Conservation (phyloP, 257 asterid species). For the Ajuga chamaepitys region DNA sequence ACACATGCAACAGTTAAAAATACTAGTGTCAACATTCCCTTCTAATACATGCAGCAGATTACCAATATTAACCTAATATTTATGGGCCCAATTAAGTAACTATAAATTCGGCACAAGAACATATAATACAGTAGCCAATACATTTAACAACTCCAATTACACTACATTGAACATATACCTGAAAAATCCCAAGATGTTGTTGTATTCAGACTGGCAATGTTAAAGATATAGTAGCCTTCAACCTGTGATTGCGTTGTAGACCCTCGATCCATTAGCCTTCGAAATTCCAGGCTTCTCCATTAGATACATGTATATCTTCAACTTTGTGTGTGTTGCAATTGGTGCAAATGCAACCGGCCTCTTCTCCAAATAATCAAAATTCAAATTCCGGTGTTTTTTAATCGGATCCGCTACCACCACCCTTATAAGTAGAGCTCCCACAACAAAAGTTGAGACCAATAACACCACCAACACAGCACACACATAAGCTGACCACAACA, state of each 20-base stretch:
- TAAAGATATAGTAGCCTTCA: conserved; percentile 64
- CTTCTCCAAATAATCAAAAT: conserved; percentile 80
- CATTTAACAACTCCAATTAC: too few relatives aligned
- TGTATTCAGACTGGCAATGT: conserved; percentile 72
- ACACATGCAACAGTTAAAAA: not conserved
- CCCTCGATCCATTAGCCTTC: conserved; percentile 35
- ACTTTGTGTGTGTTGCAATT: conserved; percentile 24
- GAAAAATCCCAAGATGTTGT: conserved; percentile 87
- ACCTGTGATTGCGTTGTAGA: conserved; percentile 60
- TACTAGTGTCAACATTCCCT: conserved; percentile 1
- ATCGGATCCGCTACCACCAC: conserved; percentile 68
- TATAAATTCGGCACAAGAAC: not conserved
- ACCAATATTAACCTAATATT: not conserved
- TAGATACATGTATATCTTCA: conserved; percentile 25
- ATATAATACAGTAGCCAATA: not conserved
- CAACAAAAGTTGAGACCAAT: conserved; percentile 56
- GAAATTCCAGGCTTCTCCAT: conserved; percentile 30
- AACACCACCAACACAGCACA: conserved; percentile 57
- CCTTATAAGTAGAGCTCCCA: conserved; percentile 55
- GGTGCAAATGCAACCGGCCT: conserved; percentile 81
- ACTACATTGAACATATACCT: too few relatives aligned
- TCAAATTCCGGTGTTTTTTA: conserved; percentile 47
- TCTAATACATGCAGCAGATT: not conserved
- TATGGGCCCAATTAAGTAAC: too few relatives aligned
- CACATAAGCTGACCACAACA: conserved; percentile 79